Conservation (phyloP, 208 protist species). For the Wallacemonas sp. region DNA sequence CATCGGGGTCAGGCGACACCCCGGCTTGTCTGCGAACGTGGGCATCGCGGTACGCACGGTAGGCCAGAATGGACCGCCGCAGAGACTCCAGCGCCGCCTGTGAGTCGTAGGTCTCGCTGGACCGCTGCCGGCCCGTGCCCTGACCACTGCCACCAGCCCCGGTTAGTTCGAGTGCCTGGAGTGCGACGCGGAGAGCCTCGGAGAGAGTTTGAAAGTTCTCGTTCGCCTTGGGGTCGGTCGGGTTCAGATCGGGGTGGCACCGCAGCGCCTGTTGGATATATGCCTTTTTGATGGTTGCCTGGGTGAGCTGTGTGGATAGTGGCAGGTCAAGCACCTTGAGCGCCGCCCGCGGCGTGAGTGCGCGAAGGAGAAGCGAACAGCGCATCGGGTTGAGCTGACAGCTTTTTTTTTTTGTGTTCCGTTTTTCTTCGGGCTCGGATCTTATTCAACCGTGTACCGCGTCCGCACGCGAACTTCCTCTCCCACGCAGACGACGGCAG, state of each 20-base stretch:
- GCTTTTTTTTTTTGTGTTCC: no score
- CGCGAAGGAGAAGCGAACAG: slow-evolving; percentile 15
- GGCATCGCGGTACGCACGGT: slow-evolving; percentile 32
- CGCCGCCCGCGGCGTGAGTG: slow-evolving; percentile 64
- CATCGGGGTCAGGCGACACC: no score
- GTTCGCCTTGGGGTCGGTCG: slow-evolving; percentile 64
- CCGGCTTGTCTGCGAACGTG: no score
- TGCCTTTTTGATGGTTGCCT: slow-evolving; percentile 69
- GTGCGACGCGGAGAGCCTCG: slow-evolving; percentile 73
- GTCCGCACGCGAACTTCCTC: no score
- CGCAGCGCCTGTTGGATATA: slow-evolving; percentile 73
- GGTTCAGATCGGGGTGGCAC: slow-evolving; percentile 84
- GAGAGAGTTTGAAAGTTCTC: slow-evolving; percentile 73
- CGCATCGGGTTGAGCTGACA: slow-evolving; percentile 20
- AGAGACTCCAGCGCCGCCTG: slow-evolving; percentile 55
- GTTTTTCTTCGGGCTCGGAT: no score
- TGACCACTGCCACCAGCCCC: slow-evolving; percentile 19
- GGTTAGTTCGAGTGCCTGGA: slow-evolving; percentile 54
- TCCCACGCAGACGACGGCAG: no score
- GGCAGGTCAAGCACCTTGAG: slow-evolving; percentile 54
- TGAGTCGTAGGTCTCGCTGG: slow-evolving; percentile 31
- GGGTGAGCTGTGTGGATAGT: slow-evolving; percentile 37
- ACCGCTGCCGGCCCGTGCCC: background rate
- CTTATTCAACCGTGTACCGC: no score
- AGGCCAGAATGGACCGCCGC: slow-evolving; percentile 55